These are phyloP conservation scores for Solanum bulbocastanum DNA, from an alignment of 257 asterid species.

Conservation along the genomic window DNA sequence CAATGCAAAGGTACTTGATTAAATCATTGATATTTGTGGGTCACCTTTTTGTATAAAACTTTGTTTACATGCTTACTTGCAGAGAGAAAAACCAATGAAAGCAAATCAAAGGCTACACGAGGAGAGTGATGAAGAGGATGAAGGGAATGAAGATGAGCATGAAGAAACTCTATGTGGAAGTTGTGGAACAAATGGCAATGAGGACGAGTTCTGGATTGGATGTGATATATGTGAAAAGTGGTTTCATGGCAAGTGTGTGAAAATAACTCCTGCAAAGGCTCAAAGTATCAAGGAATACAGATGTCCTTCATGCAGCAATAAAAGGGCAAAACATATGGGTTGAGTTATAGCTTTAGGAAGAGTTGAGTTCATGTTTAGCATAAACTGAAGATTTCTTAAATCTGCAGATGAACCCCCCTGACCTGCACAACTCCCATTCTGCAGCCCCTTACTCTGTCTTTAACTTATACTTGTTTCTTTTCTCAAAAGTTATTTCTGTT, in stretches of 20 bases:
- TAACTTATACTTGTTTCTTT: not conserved
- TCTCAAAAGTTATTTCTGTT: not conserved
- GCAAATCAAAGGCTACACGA: slow-evolving; percentile 51
- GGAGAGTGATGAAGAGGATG: slow-evolving; percentile 59
- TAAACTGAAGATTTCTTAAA: not conserved
- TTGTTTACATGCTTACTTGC: not conserved
- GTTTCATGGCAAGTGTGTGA: slow-evolving; percentile 92
- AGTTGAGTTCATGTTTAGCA: not conserved
- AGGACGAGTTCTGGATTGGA: slow-evolving; percentile 90
- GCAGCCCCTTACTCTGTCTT: not conserved
- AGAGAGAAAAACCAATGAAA: slow-evolving; percentile 53
- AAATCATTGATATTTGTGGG: not conserved
- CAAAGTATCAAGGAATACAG: slow-evolving; percentile 82
- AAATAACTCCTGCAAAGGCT: slow-evolving; percentile 89
- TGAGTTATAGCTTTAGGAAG: not conserved
- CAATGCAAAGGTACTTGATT: slow-evolving; percentile 50
- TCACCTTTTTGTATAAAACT: slow-evolving; percentile 27
- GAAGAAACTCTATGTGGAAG: slow-evolving; percentile 79
- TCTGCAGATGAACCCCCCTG: not conserved
- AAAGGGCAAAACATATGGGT: slow-evolving; percentile 42
- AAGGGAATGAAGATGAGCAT: slow-evolving; percentile 48
- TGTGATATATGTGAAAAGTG: slow-evolving; percentile 84
- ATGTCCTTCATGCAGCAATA: slow-evolving; percentile 76
- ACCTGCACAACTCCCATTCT: not conserved
- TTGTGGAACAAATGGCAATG: slow-evolving; percentile 73